Base-by-base conservation (phyloP, 1,284 basidiomycete species). In the Caloboletus firmus region DNA sequence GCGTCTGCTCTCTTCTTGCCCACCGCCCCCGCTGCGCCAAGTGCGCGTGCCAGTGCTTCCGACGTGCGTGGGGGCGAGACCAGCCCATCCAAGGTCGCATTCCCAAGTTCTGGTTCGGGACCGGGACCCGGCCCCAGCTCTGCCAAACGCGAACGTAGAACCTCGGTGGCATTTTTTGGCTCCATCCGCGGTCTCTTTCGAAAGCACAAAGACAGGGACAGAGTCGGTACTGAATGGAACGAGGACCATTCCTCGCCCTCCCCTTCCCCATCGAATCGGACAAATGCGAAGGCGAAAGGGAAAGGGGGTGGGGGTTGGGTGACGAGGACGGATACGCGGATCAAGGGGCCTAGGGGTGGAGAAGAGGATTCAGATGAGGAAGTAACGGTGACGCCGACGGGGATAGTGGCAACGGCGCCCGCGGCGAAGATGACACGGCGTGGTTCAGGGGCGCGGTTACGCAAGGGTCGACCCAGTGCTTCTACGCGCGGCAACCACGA, bases 101-200 rank as follows among this genome's bases (percentile, higher is more conserved):
- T 52, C 7, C 31, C 36, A 2, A 34, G 26, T 15, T 26, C 22
- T 4, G 34, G 11, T 3, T 32, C 41, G 9, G 28, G 11, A 22
- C 11, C 8, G 2, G 41, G 22, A 5, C 12, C 52, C 9, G 26
- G 35, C 4, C 10, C 43, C 7, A 4, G 43, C 26, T 11, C 47
- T 9, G 22, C 5, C 35, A 61, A 55, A 48, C 65, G 69, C 15
- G 58, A 66, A 32, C 60, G 60, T 2, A 52, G 49, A 1, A 42
- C 57, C 0, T 71, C 68, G n/a, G 51, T 57, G 28, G 54, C 60
- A 3, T 59, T 71, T 34, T 62, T 72, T 7, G 65, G 69, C 4
- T 66, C 70, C 3, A 43, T 72, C 7, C 56, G 58, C 0, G 68
- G 65, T 11, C 45, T 68, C 2, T 68, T 68, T 45, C 57, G 56